phyloP scores from a whole-genome alignment of 441 rosid genomes.

The Corymbia citriodora region DNA sequence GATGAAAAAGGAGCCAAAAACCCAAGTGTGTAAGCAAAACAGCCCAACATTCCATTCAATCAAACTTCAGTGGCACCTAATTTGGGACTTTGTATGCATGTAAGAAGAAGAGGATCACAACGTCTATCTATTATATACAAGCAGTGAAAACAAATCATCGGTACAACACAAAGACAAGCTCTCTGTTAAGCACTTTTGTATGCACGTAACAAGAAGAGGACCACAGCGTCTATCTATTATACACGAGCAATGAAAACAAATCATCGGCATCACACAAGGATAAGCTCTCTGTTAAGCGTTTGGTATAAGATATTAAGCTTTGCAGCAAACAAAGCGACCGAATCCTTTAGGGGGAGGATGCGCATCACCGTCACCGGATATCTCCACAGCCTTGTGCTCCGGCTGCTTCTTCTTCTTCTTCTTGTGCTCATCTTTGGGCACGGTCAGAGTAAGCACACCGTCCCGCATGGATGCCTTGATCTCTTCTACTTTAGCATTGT shows the following conservation, averaged over 20 bases:
- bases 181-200: background rate
- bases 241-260: background rate
- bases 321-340: background rate
- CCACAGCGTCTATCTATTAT: background rate
- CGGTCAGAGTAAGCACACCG: constrained; percentile 22
- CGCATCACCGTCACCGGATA: background rate
- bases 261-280: background rate
- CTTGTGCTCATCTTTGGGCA: constrained; percentile 18
- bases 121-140: background rate
- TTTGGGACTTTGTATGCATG: background rate
- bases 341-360: background rate
- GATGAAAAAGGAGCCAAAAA: background rate
- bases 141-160: background rate
- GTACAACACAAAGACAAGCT: background rate
- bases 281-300: background rate
- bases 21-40: background rate
- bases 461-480: constrained; percentile 38
- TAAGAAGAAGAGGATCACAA: background rate
- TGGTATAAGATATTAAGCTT: background rate
- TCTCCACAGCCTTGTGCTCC: background rate
- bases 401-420: background rate
- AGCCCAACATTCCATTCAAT: background rate
- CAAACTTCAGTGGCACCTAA: background rate
- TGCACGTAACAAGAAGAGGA: background rate
- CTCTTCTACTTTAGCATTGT: constrained; percentile 28